A percentile compares a stretch with the other conserved stretches of the same genome.
These are phyloP conservation scores for Starmerella scarabaei DNA, from an alignment of 805 yeast genomes.

Conservation along the genomic window DNA sequence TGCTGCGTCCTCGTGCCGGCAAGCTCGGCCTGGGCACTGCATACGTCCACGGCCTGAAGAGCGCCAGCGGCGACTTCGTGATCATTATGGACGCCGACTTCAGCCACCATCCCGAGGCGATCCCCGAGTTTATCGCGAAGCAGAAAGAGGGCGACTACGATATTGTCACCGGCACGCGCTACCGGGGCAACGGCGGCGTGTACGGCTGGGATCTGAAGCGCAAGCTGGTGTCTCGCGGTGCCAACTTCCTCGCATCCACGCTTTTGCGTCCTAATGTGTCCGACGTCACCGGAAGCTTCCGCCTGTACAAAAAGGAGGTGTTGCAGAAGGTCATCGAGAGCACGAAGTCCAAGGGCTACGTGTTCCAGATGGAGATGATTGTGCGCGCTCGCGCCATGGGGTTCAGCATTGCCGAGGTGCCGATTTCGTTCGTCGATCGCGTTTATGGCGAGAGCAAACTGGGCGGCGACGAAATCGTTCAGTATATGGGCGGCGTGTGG, in stretches of 20 bases:
- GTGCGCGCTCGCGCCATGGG: constrained; percentile 66
- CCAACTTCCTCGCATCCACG: constrained; percentile 62
- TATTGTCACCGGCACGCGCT: constrained; percentile 45
- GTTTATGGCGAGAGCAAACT: constrained; percentile 66
- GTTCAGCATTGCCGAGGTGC: constrained; percentile 65
- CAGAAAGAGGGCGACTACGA: constrained; percentile 35
- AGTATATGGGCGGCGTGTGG: constrained; percentile 68
- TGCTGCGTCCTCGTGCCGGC: constrained; percentile 59
- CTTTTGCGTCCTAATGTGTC: constrained; percentile 59
- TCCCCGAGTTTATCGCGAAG: constrained; percentile 58
- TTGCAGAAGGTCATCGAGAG: constrained; percentile 52
- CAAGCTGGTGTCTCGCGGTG: constrained; percentile 65
- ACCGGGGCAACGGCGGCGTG: constrained; percentile 71
- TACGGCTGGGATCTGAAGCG: constrained; percentile 76
- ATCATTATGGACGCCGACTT: constrained; percentile 78
- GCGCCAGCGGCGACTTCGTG: constrained; percentile 58
- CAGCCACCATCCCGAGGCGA: constrained; percentile 62
- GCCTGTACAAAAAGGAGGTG: constrained; percentile 59
- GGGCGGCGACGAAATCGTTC: constrained; percentile 71
- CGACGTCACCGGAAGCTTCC: constrained; percentile 65
- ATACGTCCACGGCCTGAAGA: constrained; percentile 62
- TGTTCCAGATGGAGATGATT: constrained; percentile 82
- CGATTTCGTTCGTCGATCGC: constrained; percentile 66
- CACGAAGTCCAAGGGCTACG: constrained; percentile 66
- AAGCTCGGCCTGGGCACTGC: constrained; percentile 73